Evolutionary conservation across 2,329 filamentous ascomycete genomes (phyloP).

Genomic region (Colletotrichum sp.): DNA sequence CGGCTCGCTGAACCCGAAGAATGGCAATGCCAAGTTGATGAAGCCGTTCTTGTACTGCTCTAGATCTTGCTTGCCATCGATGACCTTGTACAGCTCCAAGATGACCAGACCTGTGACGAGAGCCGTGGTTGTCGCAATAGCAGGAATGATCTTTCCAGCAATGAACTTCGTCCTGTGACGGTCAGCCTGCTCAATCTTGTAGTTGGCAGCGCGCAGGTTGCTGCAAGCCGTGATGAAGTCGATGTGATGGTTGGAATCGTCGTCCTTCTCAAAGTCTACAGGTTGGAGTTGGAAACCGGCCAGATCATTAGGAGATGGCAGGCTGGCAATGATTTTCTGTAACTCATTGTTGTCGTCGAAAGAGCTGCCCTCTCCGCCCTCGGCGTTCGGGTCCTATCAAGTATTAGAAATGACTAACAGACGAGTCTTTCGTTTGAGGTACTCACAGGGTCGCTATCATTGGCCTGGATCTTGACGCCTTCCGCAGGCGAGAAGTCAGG

Average conservation of each 20-base stretch:
- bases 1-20: conserved; percentile 98
- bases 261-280: conserved; percentile 98
- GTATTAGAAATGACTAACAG: conserved; percentile 25
- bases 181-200: conserved; percentile 92
- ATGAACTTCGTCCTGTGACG: conserved; percentile 99
- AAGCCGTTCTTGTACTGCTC: conserved; percentile 99
- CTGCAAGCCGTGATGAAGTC: conserved; percentile 98
- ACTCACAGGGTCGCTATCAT: conserved; percentile 85
- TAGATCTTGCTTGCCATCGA: conserved; percentile 94
- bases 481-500: conserved; percentile 93
- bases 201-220: conserved; percentile 96
- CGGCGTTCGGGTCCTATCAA: conserved; percentile 77
- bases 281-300: conserved; percentile 88
- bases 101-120: conserved; percentile 93
- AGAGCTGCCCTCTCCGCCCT: conserved; percentile 43
- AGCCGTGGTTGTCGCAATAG: conserved; percentile 96
- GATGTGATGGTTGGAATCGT: conserved; percentile 97
- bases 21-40: conserved; percentile 92
- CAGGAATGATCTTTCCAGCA: conserved; percentile 98
- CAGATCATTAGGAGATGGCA: conserved; percentile 81
- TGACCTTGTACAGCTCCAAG: conserved; percentile 93
- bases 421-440: background rate
- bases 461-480: conserved; percentile 94
- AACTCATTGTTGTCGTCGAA: conserved; percentile 81
- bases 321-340: conserved; percentile 69